These are phyloP conservation scores for Galerina sulciceps DNA, from an alignment of 768 basidiomycete species.

Conservation along the genomic window DNA sequence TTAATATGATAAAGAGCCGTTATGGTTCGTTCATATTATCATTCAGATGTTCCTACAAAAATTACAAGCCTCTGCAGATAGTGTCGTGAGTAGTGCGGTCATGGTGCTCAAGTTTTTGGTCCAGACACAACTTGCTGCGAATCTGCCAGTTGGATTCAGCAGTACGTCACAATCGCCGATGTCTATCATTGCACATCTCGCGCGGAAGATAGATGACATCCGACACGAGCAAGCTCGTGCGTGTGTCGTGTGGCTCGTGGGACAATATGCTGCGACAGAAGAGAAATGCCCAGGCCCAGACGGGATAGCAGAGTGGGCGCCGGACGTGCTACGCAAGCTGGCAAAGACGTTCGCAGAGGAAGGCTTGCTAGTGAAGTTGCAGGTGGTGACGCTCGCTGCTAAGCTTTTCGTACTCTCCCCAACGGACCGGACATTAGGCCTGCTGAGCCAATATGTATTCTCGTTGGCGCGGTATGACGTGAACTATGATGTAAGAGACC, in stretches of 20 bases:
- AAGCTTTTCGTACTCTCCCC: conserved; percentile 79
- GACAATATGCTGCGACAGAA: conserved; percentile 71
- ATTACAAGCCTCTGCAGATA: conserved; percentile 49
- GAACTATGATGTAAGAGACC: conserved; percentile 91
- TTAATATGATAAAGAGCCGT: conserved; percentile 76
- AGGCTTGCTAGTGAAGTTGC: conserved; percentile 74
- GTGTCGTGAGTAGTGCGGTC: conserved; percentile 79
- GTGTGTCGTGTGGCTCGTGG: conserved; percentile 91
- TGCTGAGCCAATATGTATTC: conserved; percentile 75
- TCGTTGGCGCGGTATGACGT: conserved; percentile 86
- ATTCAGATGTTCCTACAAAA: neutral
- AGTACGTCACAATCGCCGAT: conserved; percentile 48
- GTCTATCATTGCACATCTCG: conserved; percentile 78
- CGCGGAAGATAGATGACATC: conserved; percentile 78
- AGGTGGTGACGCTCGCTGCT: conserved; percentile 82
- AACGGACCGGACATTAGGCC: conserved; percentile 48
- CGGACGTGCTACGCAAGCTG: conserved; percentile 85
- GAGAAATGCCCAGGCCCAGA: conserved; percentile 43
- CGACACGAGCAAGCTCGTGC: conserved; percentile 81
- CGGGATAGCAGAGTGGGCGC: conserved; percentile 78
- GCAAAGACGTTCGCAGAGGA: conserved; percentile 76
- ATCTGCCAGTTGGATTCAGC: conserved; percentile 26
- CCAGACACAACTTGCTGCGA: conserved; percentile 59
- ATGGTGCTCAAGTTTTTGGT: conserved; percentile 86
- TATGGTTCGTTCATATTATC: conserved; percentile 53